Conservation (phyloP, 495 filamentous ascomycete species). For the Acidomyces sp. region DNA sequence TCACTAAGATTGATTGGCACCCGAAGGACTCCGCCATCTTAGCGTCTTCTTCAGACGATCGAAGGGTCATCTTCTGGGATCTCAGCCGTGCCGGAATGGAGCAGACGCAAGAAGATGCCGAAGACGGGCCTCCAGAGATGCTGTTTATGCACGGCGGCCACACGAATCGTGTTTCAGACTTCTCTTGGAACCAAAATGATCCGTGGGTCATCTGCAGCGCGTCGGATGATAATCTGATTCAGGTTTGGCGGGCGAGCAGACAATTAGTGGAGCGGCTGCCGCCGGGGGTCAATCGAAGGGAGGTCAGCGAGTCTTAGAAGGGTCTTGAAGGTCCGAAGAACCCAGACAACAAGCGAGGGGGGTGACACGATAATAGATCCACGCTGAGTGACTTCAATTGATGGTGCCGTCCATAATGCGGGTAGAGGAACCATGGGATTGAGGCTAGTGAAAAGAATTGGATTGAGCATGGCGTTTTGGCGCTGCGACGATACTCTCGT, state of each 20-base stretch:
- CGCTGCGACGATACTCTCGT: too few relatives aligned
- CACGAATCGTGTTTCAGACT: slow-evolving; percentile 90
- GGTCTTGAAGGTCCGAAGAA: too few relatives aligned
- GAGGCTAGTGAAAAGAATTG: too few relatives aligned
- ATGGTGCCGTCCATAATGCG: too few relatives aligned
- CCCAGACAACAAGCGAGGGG: too few relatives aligned
- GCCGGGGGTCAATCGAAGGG: slow-evolving; percentile 12
- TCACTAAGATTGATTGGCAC: slow-evolving; percentile 89
- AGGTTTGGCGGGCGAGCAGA: slow-evolving; percentile 92
- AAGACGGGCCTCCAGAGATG: slow-evolving; percentile 93
- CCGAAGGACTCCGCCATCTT: slow-evolving; percentile 76
- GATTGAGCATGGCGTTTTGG: too few relatives aligned
- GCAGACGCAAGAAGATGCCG: slow-evolving; percentile 86
- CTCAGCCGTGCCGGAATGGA: slow-evolving; percentile 81
- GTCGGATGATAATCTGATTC: slow-evolving; percentile 91
- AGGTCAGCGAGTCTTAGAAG: slow-evolving; percentile 19
- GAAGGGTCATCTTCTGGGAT: slow-evolving; percentile 94
- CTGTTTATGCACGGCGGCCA: slow-evolving; percentile 99
- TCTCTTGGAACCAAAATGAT: slow-evolving; percentile 92
- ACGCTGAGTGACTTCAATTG: too few relatives aligned
- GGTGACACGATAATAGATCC: too few relatives aligned
- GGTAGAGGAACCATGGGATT: too few relatives aligned
- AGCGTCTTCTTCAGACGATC: slow-evolving; percentile 81
- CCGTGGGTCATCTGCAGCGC: slow-evolving; percentile 91
- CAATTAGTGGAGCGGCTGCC: slow-evolving; percentile 57